These are phyloP conservation scores for Cladosporium sp. DNA, from an alignment of 2,329 filamentous ascomycete genomes.

Conservation along the genomic window DNA sequence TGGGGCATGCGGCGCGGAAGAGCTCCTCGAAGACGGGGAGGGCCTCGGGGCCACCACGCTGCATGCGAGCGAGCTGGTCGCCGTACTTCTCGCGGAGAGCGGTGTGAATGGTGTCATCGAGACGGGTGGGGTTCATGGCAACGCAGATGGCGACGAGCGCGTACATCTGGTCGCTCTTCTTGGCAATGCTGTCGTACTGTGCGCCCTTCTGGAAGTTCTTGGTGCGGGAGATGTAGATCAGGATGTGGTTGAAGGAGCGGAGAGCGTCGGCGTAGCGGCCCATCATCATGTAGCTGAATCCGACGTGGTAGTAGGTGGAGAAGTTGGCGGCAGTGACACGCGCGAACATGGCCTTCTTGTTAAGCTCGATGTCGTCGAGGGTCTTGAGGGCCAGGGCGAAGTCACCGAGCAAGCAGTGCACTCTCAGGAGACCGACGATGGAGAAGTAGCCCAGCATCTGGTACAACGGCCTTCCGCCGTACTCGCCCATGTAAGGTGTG, in stretches of 20 bases:
- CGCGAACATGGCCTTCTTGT: conserved; percentile 99
- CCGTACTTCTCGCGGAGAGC: conserved; percentile 98
- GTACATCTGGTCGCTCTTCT: conserved; percentile 99
- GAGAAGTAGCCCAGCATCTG: conserved; percentile 99
- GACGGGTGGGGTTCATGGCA: conserved; percentile 92
- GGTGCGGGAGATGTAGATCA: conserved; percentile 96
- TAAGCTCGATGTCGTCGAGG: conserved; percentile 98
- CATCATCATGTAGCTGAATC: conserved; percentile 99
- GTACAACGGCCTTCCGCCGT: conserved; percentile 91
- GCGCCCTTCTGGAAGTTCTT: conserved; percentile 99
- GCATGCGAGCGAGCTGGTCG: conserved; percentile 94
- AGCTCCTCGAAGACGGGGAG: conserved; percentile 98
- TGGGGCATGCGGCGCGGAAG: conserved; percentile 96
- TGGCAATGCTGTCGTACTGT: conserved; percentile 97
- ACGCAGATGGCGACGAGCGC: conserved; percentile 98
- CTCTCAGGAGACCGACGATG: conserved; percentile 93
- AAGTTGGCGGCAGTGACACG: conserved; percentile 99
- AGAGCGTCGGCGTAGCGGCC: conserved; percentile 98
- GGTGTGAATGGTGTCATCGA: conserved; percentile 99
- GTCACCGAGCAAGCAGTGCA: conserved; percentile 95
- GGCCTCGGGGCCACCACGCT: conserved; percentile 91
- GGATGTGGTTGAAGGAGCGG: conserved; percentile 99
- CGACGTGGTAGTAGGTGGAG: conserved; percentile 99
- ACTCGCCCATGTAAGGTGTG: conserved; percentile 85
- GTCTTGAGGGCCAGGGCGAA: conserved; percentile 98